Evolutionary conservation across 164 flowering plant genomes (phyloP), one percentile per base, ranked within the genome.

Genomic region (Echeveria elegans): DNA sequence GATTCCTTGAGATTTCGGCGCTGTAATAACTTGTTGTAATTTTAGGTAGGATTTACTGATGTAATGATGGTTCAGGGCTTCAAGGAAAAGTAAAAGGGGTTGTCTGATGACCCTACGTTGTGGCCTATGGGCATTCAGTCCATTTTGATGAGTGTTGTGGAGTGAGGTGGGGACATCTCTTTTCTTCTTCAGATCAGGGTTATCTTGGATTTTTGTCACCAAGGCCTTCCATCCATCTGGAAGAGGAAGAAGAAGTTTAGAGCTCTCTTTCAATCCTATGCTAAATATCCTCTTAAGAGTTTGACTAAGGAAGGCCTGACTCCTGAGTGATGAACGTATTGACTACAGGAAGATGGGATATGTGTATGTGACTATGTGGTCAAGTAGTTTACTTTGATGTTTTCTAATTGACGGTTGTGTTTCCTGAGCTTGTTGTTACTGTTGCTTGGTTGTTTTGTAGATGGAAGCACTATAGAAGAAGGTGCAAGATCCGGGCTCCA

Each of bases 401-500:
- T 36, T 6, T 12, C 40, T 50, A 24, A 21, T 16, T 52, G 10
- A 21, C 45, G 31, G 21, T 37, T 12, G 11, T 58, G 52, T 40
- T 37, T 37, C 12, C 1, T 43, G 47, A 34, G 62, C 43, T 43
- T 26, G 28, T 38, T 62, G 28, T 64, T 40, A 32, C 61, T 63
- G 41, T 45, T 21, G 29, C n/a, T 11, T 31, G 12, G 65, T 30
- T 58, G 38, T 29, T 5, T 28, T 58, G 24, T 72, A 86, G 98
- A 65, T 93, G 98, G 79, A 66, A 82, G 77, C 98, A 93, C 77
- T 93, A 93, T 62, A 82, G 83, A 63, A 90, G 98, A 66, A 84
- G 98, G n/a, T n/a, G n/a, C n/a, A n/a, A n/a, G n/a, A n/a, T n/a
- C n/a, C n/a, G n/a, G n/a, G n/a, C n/a, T n/a, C n/a, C n/a, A n/a